Evolutionary conservation across 257 asterid species (phyloP), one percentile per base, ranked within the genome.

Genomic region (Striga asiatica): DNA sequence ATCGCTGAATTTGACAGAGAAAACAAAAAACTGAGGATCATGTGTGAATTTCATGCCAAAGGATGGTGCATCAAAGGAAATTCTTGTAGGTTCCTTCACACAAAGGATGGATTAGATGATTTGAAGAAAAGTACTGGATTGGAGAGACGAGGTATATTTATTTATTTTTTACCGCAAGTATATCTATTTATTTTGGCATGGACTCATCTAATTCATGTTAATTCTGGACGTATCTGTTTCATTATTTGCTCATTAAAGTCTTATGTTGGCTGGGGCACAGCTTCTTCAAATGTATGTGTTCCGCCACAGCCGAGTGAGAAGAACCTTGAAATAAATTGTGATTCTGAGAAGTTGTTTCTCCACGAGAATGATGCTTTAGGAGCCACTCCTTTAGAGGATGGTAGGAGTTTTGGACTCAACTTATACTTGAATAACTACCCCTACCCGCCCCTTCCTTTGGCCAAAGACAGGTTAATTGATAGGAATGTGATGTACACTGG

Each of bases 61-160:
- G 99, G 99, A 29, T 92, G 97, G 97, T 92, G 99, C 74, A 79
- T 88, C 65, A 80, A 72, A 76, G 97, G 95, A 52, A 78, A 47
- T 20, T 71, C 93, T 3, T 92, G 99, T 73, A 81, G 81, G 64
- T 92, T 88, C 71, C 87, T 88, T 71, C 99, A 92, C 58, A 42
- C 69, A 51, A 82, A 64, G 46, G 81, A 71, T 54, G 87, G 76
- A 50, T 50, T 48, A 55, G 83, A 66, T 70, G 71, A 71, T 29
- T 70, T 62, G 24, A 50, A 50, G 48, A 50, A 69, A 66, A 69
- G 67, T 64, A 45, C 62, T 57, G 74, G 69, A 62, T 51, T 62
- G 49, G 71, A 60, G 13, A 62, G 53, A 50, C 71, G 79, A 85
- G 94, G 95, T 89, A 81, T 69, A 32, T 56, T 23, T 58, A 23